Percentiles rank a stretch among this genome's conserved stretches.
These are phyloP conservation scores for Rhodotorula sp. DNA, from an alignment of 1,284 basidiomycete species.

Conservation along the genomic window DNA sequence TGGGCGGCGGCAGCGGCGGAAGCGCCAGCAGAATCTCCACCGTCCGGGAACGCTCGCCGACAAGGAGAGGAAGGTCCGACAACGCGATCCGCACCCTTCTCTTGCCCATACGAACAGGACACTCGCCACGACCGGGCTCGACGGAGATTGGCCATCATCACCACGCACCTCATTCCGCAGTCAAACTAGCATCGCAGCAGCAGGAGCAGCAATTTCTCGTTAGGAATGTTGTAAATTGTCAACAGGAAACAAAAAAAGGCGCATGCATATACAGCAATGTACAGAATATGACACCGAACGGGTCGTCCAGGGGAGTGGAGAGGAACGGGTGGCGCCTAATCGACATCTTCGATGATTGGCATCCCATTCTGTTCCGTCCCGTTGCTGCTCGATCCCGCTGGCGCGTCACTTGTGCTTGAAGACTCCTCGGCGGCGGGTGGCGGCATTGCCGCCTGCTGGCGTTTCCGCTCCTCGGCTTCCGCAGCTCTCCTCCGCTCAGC, in stretches of 20 bases:
- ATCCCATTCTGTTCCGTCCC: not conserved
- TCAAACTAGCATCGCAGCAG: no score
- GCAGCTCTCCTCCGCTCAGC: constrained; percentile 15
- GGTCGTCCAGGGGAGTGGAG: not conserved
- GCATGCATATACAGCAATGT: not conserved
- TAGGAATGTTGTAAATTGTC: no score
- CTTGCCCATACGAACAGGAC: no score
- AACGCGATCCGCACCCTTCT: no score
- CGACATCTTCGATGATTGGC: constrained; percentile 26
- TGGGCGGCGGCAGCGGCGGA: not conserved
- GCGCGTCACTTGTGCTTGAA: not conserved
- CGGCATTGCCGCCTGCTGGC: not conserved
- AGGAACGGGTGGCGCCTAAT: not conserved
- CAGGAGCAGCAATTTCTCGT: no score
- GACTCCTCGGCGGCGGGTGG: not conserved
- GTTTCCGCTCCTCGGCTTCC: not conserved
- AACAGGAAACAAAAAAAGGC: not conserved
- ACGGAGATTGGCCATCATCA: no score
- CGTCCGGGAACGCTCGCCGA: no score
- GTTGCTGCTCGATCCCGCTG: not conserved
- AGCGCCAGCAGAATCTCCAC: no score
- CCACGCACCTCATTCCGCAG: no score
- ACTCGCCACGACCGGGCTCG: no score
- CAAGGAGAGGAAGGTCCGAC: no score
- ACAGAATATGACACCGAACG: not conserved